A percentile compares a stretch with the other conserved stretches of the same genome.
These are phyloP conservation scores for Alternaria brassicae DNA, from an alignment of 2,329 filamentous ascomycete species.

Conservation along the genomic window DNA sequence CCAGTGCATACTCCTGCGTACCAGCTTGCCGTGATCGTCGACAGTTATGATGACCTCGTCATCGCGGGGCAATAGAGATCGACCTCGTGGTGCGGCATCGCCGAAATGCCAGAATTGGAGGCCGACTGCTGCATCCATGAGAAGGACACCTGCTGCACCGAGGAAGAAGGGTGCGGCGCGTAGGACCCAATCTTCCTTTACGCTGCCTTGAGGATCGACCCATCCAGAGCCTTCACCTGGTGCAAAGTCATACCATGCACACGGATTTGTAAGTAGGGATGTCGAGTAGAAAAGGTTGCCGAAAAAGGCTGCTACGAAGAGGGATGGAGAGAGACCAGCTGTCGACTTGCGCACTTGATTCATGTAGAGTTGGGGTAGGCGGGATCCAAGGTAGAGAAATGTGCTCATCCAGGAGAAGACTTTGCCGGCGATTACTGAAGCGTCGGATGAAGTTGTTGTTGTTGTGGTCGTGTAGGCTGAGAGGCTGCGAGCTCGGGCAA, in stretches of 20 bases:
- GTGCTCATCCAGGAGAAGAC: constrained; percentile 55
- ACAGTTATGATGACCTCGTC: constrained; percentile 58
- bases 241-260: constrained; percentile 65
- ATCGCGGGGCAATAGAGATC: constrained; percentile 32
- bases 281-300: constrained; percentile 72
- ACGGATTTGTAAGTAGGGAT: constrained; percentile 68
- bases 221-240: constrained; percentile 65
- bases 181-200: constrained; percentile 63
- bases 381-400: constrained; percentile 50
- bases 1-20: constrained; percentile 59
- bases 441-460: constrained; percentile 16
- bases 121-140: constrained; percentile 67
- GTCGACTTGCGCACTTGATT: constrained; percentile 70
- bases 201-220: constrained; percentile 63
- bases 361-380: constrained; percentile 68
- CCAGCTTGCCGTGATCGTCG: constrained; percentile 41
- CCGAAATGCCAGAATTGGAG: constrained; percentile 69
- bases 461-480: constrained; percentile 20
- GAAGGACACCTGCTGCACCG: constrained; percentile 69
- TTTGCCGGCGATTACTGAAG: constrained; percentile 49
- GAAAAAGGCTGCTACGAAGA: constrained; percentile 72
- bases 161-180: constrained; percentile 69
- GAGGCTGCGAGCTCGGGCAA: constrained; percentile 20
- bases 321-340: constrained; percentile 66
- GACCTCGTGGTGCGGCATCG: constrained; percentile 42